These are phyloP conservation scores for Coprinopsis sp. DNA, from an alignment of 768 basidiomycete genomes.

Conservation along the genomic window DNA sequence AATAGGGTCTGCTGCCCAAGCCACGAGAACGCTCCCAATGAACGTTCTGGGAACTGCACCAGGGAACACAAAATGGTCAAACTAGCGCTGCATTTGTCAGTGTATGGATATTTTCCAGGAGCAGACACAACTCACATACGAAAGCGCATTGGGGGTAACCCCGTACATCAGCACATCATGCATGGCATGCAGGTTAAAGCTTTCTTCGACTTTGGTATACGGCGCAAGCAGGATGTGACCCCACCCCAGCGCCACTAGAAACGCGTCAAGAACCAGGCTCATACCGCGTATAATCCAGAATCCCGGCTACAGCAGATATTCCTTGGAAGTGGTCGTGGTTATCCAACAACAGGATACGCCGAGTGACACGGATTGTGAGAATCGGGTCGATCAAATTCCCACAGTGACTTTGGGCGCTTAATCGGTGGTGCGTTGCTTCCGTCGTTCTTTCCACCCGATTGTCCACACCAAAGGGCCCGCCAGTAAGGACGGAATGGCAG, in stretches of 20 bases:
- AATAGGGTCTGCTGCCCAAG: slow-evolving; percentile 49
- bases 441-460: too few species aligned
- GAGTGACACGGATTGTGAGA: too few species aligned
- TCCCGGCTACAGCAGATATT: too few species aligned
- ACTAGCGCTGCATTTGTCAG: slow-evolving; percentile 42
- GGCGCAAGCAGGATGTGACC: slow-evolving; percentile 74
- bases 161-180: slow-evolving; percentile 88
- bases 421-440: too few species aligned
- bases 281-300: too few species aligned
- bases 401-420: too few species aligned
- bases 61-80: slow-evolving; percentile 85
- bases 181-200: slow-evolving; percentile 88
- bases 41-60: slow-evolving; percentile 90
- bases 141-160: slow-evolving; percentile 33
- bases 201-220: slow-evolving; percentile 96
- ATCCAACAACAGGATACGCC: too few species aligned
- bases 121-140: slow-evolving; percentile 39
- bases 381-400: too few species aligned
- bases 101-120: slow-evolving; percentile 3
- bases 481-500: too few species aligned
- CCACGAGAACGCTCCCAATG: slow-evolving; percentile 68
- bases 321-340: too few species aligned
- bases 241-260: slow-evolving; percentile 51
- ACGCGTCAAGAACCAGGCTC: slow-evolving; percentile 39
- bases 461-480: too few species aligned